Evolutionary conservation across 1,284 basidiomycete genomes (phyloP).

Genomic region (Lentinus polychrous): DNA sequence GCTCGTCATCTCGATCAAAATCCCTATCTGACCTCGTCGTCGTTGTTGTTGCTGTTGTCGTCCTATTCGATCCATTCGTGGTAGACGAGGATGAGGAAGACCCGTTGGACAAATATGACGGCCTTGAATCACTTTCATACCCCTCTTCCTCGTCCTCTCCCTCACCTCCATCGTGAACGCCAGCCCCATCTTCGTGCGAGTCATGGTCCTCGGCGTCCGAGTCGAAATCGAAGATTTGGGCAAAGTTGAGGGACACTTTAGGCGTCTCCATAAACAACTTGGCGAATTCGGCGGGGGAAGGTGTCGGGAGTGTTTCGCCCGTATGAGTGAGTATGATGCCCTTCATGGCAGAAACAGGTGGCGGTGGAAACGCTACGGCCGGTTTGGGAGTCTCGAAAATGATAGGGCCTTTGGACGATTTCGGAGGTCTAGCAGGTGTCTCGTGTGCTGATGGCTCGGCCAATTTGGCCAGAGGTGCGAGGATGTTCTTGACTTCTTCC

Average conservation of each 20-base stretch:
- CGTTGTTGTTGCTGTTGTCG: slow-evolving; percentile 21
- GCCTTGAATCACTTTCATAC: slow-evolving; percentile 20
- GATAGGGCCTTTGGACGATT: slow-evolving; percentile 21
- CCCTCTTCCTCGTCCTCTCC: slow-evolving; percentile 18
- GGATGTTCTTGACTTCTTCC: slow-evolving; percentile 68
- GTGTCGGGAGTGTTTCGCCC: slow-evolving; percentile 63
- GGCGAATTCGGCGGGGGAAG: slow-evolving; percentile 53
- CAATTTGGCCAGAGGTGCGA: slow-evolving; percentile 43
- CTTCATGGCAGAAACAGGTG: slow-evolving; percentile 61
- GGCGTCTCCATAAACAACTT: slow-evolving; percentile 61
- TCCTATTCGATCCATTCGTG: slow-evolving; percentile 11
- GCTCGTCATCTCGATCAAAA: background rate
- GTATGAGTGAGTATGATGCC: slow-evolving; percentile 72
- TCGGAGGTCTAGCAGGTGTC: slow-evolving; percentile 15
- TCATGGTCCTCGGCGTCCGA: slow-evolving; percentile 28
- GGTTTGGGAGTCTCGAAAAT: slow-evolving; percentile 37
- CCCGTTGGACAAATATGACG: slow-evolving; percentile 2
- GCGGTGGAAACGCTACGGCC: slow-evolving; percentile 2
- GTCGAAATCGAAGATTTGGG: slow-evolving; percentile 65
- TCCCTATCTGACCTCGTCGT: slow-evolving; percentile 20
- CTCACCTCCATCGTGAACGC: slow-evolving; percentile 5
- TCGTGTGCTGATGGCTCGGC: slow-evolving; percentile 17
- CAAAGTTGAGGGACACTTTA: slow-evolving; percentile 61
- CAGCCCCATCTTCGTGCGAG: background rate
- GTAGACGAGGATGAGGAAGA: background rate